A percentile compares a stretch with the other conserved stretches of the same genome.
These are phyloP conservation scores for Volvariella volvacea DNA, from an alignment of 1,284 basidiomycete genomes.

Conservation along the genomic window DNA sequence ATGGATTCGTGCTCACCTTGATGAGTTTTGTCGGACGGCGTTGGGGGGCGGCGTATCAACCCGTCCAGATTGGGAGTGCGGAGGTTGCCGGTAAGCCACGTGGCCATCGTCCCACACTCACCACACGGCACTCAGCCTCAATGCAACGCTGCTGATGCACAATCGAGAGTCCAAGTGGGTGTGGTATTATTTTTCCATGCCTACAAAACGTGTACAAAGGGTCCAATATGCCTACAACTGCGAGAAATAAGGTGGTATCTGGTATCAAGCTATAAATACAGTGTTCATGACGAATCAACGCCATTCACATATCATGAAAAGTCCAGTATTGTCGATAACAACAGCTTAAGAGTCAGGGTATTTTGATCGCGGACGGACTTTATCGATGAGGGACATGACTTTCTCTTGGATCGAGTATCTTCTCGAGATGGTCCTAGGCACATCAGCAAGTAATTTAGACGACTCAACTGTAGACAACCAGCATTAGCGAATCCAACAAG, in stretches of 20 bases:
- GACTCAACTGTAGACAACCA: neutral
- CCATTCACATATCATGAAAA: no score
- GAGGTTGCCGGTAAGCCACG: constrained; percentile 1
- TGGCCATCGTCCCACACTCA: neutral
- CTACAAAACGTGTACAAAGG: no score
- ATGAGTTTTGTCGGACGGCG: constrained; percentile 37
- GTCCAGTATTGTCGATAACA: neutral
- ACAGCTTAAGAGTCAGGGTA: neutral
- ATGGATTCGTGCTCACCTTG: constrained; percentile 45
- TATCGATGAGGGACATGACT: neutral
- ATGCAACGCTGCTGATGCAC: no score
- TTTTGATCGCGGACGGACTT: neutral
- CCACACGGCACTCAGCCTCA: neutral
- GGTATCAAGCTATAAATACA: no score
- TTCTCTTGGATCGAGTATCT: neutral
- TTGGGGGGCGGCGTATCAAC: constrained; percentile 15
- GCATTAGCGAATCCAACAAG: neutral
- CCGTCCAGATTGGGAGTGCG: neutral
- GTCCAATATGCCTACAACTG: no score
- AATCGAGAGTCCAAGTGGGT: no score
- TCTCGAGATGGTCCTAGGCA: neutral
- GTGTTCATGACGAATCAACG: no score
- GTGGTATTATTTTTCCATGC: no score
- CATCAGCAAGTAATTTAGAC: neutral
- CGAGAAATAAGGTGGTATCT: no score